Evolutionary conservation across 768 basidiomycete species (phyloP), one percentile per base, ranked within the genome.

Genomic region (Russula virescens): DNA sequence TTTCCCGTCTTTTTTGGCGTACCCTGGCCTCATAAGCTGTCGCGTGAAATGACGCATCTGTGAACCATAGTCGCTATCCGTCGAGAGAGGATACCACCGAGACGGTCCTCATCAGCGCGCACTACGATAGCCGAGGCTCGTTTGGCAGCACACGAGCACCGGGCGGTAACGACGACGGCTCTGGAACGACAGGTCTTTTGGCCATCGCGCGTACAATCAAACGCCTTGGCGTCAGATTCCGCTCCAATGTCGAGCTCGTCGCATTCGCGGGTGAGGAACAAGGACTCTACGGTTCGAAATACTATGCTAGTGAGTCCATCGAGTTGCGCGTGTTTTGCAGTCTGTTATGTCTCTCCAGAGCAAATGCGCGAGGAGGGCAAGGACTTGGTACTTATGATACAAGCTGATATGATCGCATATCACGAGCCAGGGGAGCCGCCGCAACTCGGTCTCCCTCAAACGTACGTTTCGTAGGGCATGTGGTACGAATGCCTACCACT

Each of bases 251-350:
- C 19, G 86, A 91, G 68, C 79, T 97, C 10, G 85, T 83, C 45
- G 84, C 86, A 53, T 96, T 96, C 68, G 88, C 92, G 1, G 94
- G 94, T 6, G 94, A 97, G 71, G 94, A 97, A 68, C 94, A 97
- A 70, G 94, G 94, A 5, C 74, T 94, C 18, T 71, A 83, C 16
- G 94, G 94, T 31, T 91, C 88, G 23, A 81, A 74, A 65, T 84
- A 85, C 8, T 95, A 94, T 71, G 87, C 94, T 16, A 77, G 91
- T 91, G 71, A 71, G 88, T 78, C 38, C n/a, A 35, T 61, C 50
- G 35, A 21, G 2, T 7, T 18, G 23, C 21, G 11, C 31, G 9
- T 31, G 11, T 40, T 47, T 53, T 13, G 35, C 28, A 34, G 23
- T 40, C 35, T 35, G 40, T 61, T 58, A 51, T 23, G 23, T 13